Conservation (phyloP, 805 yeast genomes). For the Sugiyamaella smithiae region DNA sequence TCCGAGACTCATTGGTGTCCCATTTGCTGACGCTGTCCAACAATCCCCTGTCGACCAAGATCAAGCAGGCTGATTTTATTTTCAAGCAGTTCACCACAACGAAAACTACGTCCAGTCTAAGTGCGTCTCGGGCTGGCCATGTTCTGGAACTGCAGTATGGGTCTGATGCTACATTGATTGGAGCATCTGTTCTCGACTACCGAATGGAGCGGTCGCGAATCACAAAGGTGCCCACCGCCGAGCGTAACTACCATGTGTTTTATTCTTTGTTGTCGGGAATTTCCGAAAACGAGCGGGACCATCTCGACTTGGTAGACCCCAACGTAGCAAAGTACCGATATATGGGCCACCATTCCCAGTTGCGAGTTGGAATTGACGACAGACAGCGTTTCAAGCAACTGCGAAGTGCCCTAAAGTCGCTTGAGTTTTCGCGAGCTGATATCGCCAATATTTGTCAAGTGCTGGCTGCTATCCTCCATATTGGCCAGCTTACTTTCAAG, state of each 20-base stretch:
- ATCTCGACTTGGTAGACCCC: constrained; percentile 40
- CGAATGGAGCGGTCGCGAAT: constrained; percentile 37
- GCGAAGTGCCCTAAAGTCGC: constrained; percentile 46
- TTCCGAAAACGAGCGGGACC: constrained; percentile 39
- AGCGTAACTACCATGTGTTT: constrained; percentile 58
- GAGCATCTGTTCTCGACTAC: constrained; percentile 55
- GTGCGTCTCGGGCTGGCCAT: constrained; percentile 53
- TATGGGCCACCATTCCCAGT: constrained; percentile 42
- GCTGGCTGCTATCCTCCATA: constrained; percentile 43
- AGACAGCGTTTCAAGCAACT: constrained; percentile 45
- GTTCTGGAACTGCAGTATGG: constrained; percentile 54
- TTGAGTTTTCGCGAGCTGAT: constrained; percentile 49
- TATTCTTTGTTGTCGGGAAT: constrained; percentile 55
- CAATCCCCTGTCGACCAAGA: constrained; percentile 36
- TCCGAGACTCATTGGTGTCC: constrained; percentile 31
- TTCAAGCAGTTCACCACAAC: constrained; percentile 40
- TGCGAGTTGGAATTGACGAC: constrained; percentile 48
- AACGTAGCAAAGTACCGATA: constrained; percentile 40
- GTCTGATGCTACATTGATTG: constrained; percentile 43
- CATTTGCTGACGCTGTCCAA: constrained; percentile 35
- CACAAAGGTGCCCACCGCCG: constrained; percentile 38
- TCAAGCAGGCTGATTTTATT: constrained; percentile 35
- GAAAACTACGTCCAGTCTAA: constrained; percentile 33
- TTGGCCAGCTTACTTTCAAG: constrained; percentile 41
- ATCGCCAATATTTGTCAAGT: constrained; percentile 48